Evolutionary conservation across 2,329 filamentous ascomycete genomes (phyloP).

Genomic region (Colletotrichum sp.): DNA sequence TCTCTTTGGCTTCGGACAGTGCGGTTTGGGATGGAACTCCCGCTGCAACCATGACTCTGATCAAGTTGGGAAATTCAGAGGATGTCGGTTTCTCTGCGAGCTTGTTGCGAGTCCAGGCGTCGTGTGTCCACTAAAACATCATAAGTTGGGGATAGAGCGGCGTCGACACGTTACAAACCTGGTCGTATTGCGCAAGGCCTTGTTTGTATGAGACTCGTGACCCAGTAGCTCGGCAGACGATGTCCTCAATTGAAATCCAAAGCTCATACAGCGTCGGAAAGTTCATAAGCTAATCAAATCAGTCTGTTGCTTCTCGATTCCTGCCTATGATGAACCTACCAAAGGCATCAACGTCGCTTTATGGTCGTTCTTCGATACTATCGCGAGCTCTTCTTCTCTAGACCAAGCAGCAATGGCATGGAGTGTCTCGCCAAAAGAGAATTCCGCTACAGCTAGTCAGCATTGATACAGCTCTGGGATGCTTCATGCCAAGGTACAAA

Average conservation of each 20-base stretch:
- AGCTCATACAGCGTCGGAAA: neutral
- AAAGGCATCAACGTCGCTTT: constrained; percentile 33
- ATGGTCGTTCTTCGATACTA: constrained; percentile 32
- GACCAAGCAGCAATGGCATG: constrained; percentile 28
- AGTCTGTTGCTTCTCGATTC: neutral
- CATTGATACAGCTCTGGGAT: rapidly evolving
- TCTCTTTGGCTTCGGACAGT: constrained; percentile 33
- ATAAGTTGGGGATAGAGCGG: neutral
- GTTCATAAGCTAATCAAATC: neutral
- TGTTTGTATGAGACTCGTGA: neutral
- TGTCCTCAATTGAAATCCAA: neutral
- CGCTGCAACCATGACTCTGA: constrained; percentile 23
- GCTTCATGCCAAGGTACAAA: neutral
- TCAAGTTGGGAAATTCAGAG: constrained; percentile 21
- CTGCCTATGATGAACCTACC: constrained; percentile 6
- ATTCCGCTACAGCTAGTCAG: constrained; percentile 23
- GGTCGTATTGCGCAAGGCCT: neutral
- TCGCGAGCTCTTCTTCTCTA: constrained; percentile 22
- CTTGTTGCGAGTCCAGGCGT: neutral
- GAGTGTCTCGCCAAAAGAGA: constrained; percentile 29
- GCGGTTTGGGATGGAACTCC: constrained; percentile 28
- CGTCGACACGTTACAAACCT: neutral
- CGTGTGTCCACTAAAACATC: neutral
- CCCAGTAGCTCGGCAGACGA: neutral
- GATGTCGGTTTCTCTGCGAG: neutral